Evolutionary conservation across 306 rosid species (phyloP).

Genomic region (Boehmeria nivea): DNA sequence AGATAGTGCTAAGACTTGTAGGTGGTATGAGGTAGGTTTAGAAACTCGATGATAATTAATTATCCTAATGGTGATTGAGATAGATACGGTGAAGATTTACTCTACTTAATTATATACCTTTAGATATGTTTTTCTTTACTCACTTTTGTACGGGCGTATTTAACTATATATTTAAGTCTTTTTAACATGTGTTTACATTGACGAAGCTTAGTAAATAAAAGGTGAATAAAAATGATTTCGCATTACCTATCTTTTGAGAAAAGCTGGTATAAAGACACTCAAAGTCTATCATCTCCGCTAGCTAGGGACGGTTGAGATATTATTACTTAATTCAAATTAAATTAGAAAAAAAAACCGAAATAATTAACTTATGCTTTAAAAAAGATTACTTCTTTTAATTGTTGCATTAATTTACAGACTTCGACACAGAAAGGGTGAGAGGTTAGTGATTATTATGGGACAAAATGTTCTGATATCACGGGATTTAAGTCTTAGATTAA

Average conservation of each 20-base stretch:
- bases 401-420: constrained; percentile 7
- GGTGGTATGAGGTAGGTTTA: background rate
- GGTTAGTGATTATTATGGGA: constrained; percentile 26
- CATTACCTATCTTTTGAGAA: background rate
- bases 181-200: background rate
- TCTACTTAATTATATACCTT: too few species aligned
- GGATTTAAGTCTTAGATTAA: constrained; percentile 12
- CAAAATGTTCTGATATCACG: constrained; percentile 40
- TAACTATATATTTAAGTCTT: too few species aligned
- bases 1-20: too few species aligned
- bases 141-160: too few species aligned
- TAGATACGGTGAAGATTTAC: background rate
- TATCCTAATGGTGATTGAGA: background rate
- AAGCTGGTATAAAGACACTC: too few species aligned
- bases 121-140: too few species aligned
- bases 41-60: background rate
- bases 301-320: too few species aligned
- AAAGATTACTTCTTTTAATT: constrained; percentile 5
- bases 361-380: background rate
- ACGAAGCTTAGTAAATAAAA: background rate
- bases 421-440: constrained; percentile 14
- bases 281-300: too few species aligned
- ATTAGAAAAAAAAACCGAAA: background rate
- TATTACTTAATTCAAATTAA: too few species aligned
- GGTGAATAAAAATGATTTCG: background rate